These are phyloP conservation scores for Cordyceps fumosorosea DNA, from an alignment of 2,329 filamentous ascomycete species.

Conservation along the genomic window DNA sequence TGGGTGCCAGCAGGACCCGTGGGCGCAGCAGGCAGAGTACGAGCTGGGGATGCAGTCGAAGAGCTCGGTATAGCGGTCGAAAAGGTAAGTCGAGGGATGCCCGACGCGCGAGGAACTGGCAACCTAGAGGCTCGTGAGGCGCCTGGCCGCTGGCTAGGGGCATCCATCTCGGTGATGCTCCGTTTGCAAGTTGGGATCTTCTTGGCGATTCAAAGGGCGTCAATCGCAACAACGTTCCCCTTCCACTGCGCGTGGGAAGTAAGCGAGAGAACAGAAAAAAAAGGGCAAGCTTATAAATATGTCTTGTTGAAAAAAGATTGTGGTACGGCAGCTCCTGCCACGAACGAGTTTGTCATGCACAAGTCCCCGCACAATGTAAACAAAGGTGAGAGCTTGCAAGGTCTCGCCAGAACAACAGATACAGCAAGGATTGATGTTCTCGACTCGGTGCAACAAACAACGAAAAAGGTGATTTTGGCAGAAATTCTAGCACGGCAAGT, in stretches of 20 bases:
- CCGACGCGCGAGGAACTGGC: conserved; percentile 29
- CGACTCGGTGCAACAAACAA: not conserved
- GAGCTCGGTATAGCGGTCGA: conserved; percentile 18
- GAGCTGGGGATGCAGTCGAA: conserved; percentile 21
- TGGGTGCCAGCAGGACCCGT: conserved; percentile 15
- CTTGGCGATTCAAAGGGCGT: not conserved
- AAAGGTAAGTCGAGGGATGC: conserved; percentile 25
- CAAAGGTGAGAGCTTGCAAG: not conserved
- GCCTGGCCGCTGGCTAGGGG: conserved; percentile 29
- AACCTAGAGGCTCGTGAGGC: conserved; percentile 33
- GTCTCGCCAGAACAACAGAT: not conserved
- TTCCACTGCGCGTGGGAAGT: not conserved
- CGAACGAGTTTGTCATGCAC: not conserved
- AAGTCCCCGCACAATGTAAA: conserved; percentile 9
- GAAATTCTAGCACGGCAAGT: not conserved
- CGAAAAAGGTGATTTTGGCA: not conserved
- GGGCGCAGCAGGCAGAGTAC: conserved; percentile 19
- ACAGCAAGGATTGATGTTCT: not conserved
- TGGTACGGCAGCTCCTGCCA: not conserved
- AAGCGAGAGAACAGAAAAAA: not conserved
- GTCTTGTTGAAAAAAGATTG: not conserved
- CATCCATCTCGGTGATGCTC: conserved; percentile 23
- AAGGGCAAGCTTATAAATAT: not conserved
- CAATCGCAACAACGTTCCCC: not conserved
- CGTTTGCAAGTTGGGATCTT: not conserved